Evolutionary conservation across 768 basidiomycete genomes (phyloP), one percentile per base, ranked within the genome.

Genomic region (Daedaleopsis nitida): DNA sequence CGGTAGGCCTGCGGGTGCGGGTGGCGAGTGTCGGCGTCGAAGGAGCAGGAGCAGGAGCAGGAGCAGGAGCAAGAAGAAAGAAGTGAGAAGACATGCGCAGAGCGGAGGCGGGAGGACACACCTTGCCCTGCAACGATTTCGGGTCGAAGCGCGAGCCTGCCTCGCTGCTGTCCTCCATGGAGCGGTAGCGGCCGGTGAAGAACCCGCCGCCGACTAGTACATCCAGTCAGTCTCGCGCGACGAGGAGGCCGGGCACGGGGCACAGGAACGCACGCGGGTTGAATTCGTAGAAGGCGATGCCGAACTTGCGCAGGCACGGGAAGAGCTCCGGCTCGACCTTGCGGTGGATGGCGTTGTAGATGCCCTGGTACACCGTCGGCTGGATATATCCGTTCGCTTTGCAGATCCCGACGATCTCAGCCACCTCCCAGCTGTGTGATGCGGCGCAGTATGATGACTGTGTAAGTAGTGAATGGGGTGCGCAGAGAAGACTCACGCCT

Each of bases 111-210:
- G 5, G 11, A 10, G 16, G 50, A 53, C 64, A 16, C 56, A 83
- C 82, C 73, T 79, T 64, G 10, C 85, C 86, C 65, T 83, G 82
- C 12, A 35, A 47, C 50, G 71, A 76, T 13, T 71, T 68, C 0
- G 80, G 74, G 60, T 86, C 84, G 65, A 87, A 87, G 19, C 86
- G 78, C 12, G 82, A 82, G 17, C 86, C 85, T 21, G 75, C 60
- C 60, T 85, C 83, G 32, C 76, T 73, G 7, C 70, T 38, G 58
- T 78, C 79, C 8, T 80, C 73, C 9, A 73, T 54, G 0, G 76
- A 63, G 55, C 50, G 66, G 65, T 75, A 75, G 10, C 69, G 60
- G 24, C 80, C 78, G 6, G 83, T 85, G 58, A 71, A 71, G 66
- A 77, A 75, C 0, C 77, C 77, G 16, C 77, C 77, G 8, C 70